These are phyloP conservation scores for Petasospora rhodanensis DNA, from an alignment of 1,139 yeast genomes.

Conservation along the genomic window DNA sequence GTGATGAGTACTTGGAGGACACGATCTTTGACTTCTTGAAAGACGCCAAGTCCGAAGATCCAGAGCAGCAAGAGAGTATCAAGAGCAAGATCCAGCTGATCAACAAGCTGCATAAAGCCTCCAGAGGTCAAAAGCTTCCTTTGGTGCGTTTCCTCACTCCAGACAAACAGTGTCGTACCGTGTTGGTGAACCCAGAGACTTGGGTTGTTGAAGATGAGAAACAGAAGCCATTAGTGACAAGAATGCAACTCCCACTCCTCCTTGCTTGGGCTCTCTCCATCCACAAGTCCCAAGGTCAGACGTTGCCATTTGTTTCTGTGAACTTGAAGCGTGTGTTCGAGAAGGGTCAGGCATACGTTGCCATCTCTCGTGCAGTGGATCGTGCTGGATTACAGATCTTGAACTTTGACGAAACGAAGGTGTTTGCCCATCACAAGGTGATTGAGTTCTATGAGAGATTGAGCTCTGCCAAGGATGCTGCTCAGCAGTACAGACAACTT, in stretches of 20 bases:
- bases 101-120: slow-evolving; percentile 32
- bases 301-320: slow-evolving; percentile 75
- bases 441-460: slow-evolving; percentile 49
- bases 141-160: slow-evolving; percentile 70
- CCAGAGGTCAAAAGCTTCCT: slow-evolving; percentile 49
- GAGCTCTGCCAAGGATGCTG: slow-evolving; percentile 14
- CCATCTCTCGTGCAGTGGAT: slow-evolving; percentile 79
- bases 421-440: slow-evolving; percentile 61
- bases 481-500: too few species aligned
- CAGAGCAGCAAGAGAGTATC: slow-evolving; percentile 28
- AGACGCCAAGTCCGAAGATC: slow-evolving; percentile 26
- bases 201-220: slow-evolving; percentile 65
- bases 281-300: slow-evolving; percentile 96
- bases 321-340: slow-evolving; percentile 78
- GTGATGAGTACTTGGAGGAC: slow-evolving; percentile 30
- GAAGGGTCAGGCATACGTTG: slow-evolving; percentile 94
- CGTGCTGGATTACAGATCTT: slow-evolving; percentile 75
- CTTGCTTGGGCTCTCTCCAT: slow-evolving; percentile 95
- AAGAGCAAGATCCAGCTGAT: slow-evolving; percentile 36
- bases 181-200: slow-evolving; percentile 68
- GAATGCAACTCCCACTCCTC: slow-evolving; percentile 77
- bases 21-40: slow-evolving; percentile 48
- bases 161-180: slow-evolving; percentile 67
- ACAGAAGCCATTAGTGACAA: slow-evolving; percentile 46
- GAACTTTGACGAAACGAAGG: slow-evolving; percentile 56